Conservation (phyloP, 1,284 basidiomycete species). For the Bondarzewia mesenterica region DNA sequence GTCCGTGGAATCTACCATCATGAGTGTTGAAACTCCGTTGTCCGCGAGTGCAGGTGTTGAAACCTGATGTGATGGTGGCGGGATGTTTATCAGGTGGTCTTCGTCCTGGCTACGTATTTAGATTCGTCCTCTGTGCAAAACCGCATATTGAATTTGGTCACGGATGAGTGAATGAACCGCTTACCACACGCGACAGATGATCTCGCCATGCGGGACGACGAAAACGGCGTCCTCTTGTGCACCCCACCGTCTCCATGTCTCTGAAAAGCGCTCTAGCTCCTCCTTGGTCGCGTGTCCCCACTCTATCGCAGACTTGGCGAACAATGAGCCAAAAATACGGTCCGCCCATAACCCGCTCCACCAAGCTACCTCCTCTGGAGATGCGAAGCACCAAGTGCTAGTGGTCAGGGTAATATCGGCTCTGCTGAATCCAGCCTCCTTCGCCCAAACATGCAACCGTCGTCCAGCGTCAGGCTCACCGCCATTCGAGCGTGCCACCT, state of each 20-base stretch:
- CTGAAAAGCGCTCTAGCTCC: conserved; percentile 17
- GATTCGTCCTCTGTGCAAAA: no score
- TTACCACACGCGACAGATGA: conserved; percentile 16
- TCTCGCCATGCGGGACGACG: conserved; percentile 25
- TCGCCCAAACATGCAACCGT: conserved; percentile 22
- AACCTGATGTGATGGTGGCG: no score
- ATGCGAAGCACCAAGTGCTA: conserved; percentile 27
- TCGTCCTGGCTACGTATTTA: no score
- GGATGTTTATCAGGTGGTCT: no score
- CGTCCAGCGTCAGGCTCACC: conserved; percentile 24
- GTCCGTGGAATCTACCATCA: no score
- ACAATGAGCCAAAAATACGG: conserved; percentile 22
- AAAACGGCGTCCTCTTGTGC: conserved; percentile 27
- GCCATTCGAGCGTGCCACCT: conserved; percentile 20
- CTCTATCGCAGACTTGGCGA: conserved; percentile 21
- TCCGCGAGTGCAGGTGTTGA: no score
- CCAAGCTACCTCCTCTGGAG: conserved; percentile 26
- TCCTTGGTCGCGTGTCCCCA: conserved; percentile 19
- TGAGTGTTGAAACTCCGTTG: no score
- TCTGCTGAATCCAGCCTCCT: conserved; percentile 21
- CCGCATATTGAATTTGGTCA: no score
- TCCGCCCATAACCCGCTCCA: conserved; percentile 28
- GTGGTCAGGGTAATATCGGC: conserved; percentile 18
- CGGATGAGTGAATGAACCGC: no score
- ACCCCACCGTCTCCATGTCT: conserved; percentile 24